A percentile compares a stretch with the other conserved stretches of the same genome.
These are phyloP conservation scores for Orbilia oligospora DNA, from an alignment of 2,329 filamentous ascomycete genomes.

Conservation along the genomic window DNA sequence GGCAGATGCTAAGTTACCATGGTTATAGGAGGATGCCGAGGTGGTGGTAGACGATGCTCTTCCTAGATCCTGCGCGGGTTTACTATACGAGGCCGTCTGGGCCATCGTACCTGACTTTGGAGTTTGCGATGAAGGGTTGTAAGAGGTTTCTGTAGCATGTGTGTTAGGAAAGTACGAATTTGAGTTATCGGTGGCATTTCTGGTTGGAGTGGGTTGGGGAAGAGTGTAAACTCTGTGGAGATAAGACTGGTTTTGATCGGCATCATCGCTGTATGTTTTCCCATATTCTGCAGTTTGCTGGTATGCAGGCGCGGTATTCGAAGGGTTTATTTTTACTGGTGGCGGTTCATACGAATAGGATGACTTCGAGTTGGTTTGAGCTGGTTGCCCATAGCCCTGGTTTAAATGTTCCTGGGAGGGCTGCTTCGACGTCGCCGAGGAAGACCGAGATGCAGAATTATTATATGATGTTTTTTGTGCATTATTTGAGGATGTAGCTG, in stretches of 20 bases:
- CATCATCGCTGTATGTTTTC: conserved; percentile 44
- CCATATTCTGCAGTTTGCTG: conserved; percentile 26
- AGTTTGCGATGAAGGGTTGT: conserved; percentile 17
- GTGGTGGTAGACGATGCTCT: neutral
- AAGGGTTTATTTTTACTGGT: conserved; percentile 11
- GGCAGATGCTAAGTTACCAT: neutral
- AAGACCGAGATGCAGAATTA: conserved; percentile 16
- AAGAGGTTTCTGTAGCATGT: conserved; percentile 12
- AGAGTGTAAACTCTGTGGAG: conserved; percentile 40
- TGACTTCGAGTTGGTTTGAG: conserved; percentile 18
- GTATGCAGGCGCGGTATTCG: conserved; percentile 5
- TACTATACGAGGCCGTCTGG: conserved; percentile 22
- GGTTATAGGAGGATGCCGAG: conserved; percentile 21
- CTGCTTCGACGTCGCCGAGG: neutral
- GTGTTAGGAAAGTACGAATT: conserved; percentile 29
- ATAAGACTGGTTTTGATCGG: conserved; percentile 39
- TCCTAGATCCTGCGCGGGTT: neutral
- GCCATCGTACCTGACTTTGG: conserved; percentile 5
- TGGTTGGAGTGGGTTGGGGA: conserved; percentile 30
- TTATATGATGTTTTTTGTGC: neutral
- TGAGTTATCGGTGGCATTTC: conserved; percentile 20
- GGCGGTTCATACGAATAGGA: conserved; percentile 27
- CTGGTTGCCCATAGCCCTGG: conserved; percentile 12
- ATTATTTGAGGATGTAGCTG: neutral
- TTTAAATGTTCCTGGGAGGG: neutral